Evolutionary conservation across 768 basidiomycete species (phyloP).

Genomic region (Rhodotorula taiwanensis): DNA sequence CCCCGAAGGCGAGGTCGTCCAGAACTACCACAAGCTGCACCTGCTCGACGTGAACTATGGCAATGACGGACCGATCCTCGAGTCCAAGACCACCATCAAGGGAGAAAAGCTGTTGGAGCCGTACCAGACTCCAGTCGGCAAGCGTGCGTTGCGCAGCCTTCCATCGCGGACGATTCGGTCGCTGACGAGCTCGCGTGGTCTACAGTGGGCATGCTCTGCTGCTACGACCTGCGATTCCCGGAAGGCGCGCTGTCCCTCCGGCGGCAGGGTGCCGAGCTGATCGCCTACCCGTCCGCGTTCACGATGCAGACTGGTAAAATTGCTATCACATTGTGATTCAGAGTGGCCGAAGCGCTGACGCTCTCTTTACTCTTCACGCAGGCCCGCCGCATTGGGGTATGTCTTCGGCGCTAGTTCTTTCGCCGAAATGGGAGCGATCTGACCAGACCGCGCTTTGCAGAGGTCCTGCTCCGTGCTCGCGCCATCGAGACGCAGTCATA

Average conservation of each 20-base stretch:
- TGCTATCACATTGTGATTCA: constrained; percentile 3
- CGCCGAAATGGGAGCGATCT: background rate
- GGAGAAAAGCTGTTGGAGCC: constrained; percentile 17
- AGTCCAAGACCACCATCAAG: constrained; percentile 27
- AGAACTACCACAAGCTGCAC: constrained; percentile 34
- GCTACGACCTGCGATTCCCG: constrained; percentile 41
- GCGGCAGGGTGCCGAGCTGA: constrained; percentile 27
- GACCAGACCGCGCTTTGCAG: background rate
- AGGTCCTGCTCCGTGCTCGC: constrained; percentile 37
- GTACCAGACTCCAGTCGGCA: constrained; percentile 20
- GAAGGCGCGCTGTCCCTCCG: constrained; percentile 32
- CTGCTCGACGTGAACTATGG: constrained; percentile 40
- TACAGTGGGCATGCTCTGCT: constrained; percentile 38
- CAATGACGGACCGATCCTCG: constrained; percentile 1
- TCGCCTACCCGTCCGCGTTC: constrained; percentile 39
- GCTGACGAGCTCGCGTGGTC: background rate
- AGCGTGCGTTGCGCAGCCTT: background rate
- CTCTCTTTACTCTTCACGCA: background rate
- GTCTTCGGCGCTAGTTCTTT: background rate
- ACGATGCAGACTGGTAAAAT: constrained; percentile 34
- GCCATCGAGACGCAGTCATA: constrained; percentile 42
- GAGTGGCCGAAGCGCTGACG: too few relatives aligned
- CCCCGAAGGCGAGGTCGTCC: constrained; percentile 26
- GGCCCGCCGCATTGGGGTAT: constrained; percentile 40
- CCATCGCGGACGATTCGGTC: background rate